Base-by-base conservation (phyloP, 306 rosid species). In the Medicago lupulina region DNA sequence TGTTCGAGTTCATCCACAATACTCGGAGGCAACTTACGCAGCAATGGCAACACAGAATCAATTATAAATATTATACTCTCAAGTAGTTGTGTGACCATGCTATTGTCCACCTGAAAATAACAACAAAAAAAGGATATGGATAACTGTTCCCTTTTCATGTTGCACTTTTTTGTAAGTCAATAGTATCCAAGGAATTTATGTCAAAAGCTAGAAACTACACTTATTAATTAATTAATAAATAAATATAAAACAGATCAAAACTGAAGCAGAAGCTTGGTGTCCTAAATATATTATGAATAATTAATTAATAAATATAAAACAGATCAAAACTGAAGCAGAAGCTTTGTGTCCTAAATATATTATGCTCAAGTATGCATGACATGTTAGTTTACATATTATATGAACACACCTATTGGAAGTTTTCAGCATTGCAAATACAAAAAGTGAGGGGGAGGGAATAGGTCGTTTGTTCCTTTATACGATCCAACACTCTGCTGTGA, bases 21-120 rank as follows among this genome's bases (percentile, higher is more conserved):
- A 83, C 79, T 89, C 57, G 75, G 83, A 60, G 99, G 92, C 68
- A 95, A 84, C 85, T 95, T 95, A 50, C 91, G 86, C 8, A 92
- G 86, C 83, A 90, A 80, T 21, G 99, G 99, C 53, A 95, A 78
- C 75, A 95, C 99, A 58, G 97, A 75, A 89, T 95, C 97, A 71
- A 95, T 92, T 85, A 95, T 86, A 80, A 89, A 95, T 78, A 92
- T 86, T 82, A 92, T 89, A 84, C 99, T 95, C 91, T 92, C 97
- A 74, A 89, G 87, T 71, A 95, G 80, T 57, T 85, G 86, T 34
- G 99, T 93, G 65, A 92, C 91, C 87, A 71, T 80, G 67, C 89
- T 91, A 78, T 80, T 89, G 75, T 95, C 97, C 76, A 84, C 92
- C 99, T 95, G 88, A 46, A 81, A 73, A 83, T 79, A 79, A 82